Evolutionary conservation across 768 basidiomycete genomes (phyloP).

Genomic region (Dioszegia hungarica): DNA sequence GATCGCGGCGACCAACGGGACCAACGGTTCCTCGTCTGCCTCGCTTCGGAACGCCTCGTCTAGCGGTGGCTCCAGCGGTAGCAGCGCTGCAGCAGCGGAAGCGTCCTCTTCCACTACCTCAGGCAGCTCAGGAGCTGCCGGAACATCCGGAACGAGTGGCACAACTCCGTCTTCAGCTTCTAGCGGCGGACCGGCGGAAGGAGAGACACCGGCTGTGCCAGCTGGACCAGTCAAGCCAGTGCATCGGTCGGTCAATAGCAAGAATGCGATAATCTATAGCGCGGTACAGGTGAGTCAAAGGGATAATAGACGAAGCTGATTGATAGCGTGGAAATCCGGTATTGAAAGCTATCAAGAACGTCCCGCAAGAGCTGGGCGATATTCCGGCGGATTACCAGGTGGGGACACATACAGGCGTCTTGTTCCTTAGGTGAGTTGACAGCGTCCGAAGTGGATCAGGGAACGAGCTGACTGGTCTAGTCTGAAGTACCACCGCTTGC

Average conservation of each 20-base stretch:
- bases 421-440: slow-evolving; percentile 72
- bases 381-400: slow-evolving; percentile 94
- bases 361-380: slow-evolving; percentile 90
- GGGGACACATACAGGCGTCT: slow-evolving; percentile 82
- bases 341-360: slow-evolving; percentile 78
- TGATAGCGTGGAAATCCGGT: slow-evolving; percentile 77
- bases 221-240: slow-evolving; percentile 23
- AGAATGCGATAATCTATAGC: slow-evolving; percentile 45
- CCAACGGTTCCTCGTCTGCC: not conserved
- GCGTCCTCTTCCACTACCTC: not conserved
- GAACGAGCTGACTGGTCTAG: slow-evolving; percentile 51
- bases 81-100: not conserved
- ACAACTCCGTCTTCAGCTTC: not conserved
- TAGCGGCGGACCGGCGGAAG: not conserved
- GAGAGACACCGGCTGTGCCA: not conserved
- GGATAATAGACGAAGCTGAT: not conserved
- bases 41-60: slow-evolving; percentile 2
- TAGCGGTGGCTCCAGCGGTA: not conserved
- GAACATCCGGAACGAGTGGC: not conserved
- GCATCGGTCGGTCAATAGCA: slow-evolving; percentile 29
- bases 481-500: slow-evolving; percentile 87
- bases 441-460: not conserved
- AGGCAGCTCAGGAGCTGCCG: not conserved
- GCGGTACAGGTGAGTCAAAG: slow-evolving; percentile 38
- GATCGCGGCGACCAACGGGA: slow-evolving; percentile 9